phyloP scores from a whole-genome alignment of 768 basidiomycete species.

The Collybia sordida region DNA sequence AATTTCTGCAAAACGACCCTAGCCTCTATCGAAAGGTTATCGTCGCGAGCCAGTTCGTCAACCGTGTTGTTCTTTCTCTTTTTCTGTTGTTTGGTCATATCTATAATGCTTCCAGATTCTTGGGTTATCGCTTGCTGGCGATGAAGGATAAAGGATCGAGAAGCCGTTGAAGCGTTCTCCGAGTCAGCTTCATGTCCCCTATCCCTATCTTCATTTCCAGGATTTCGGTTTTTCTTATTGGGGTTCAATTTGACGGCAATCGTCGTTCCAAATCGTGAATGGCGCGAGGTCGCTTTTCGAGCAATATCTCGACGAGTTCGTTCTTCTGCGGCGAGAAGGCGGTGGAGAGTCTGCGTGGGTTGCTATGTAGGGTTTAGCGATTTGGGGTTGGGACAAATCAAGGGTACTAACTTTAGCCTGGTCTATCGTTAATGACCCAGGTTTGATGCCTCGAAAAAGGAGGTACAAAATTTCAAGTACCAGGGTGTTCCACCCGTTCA shows the following conservation, averaged over 20 bases:
- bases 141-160: conserved; percentile 75
- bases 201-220: conserved; percentile 9
- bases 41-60: conserved; percentile 68
- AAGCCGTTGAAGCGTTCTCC: conserved; percentile 25
- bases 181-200: conserved; percentile 21
- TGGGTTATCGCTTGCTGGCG: conserved; percentile 76
- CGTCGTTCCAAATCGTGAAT: conserved; percentile 96
- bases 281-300: conserved; percentile 66
- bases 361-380: conserved; percentile 41
- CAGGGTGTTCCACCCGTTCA: conserved; percentile 85
- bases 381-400: not conserved
- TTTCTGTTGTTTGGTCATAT: conserved; percentile 63
- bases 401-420: conserved; percentile 57
- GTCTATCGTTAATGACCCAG: conserved; percentile 53
- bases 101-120: conserved; percentile 70
- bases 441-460: conserved; percentile 78
- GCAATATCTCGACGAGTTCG: conserved; percentile 56
- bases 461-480: conserved; percentile 93
- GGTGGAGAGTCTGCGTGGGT: conserved; percentile 65
- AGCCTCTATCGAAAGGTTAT: conserved; percentile 68
- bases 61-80: conserved; percentile 58
- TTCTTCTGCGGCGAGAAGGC: conserved; percentile 78
- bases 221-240: conserved; percentile 36
- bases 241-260: conserved; percentile 75
- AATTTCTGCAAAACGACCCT: conserved; percentile 63